phyloP scores from a whole-genome alignment of 1,284 basidiomycete genomes.

The Cutaneotrichosporon mucoides region DNA sequence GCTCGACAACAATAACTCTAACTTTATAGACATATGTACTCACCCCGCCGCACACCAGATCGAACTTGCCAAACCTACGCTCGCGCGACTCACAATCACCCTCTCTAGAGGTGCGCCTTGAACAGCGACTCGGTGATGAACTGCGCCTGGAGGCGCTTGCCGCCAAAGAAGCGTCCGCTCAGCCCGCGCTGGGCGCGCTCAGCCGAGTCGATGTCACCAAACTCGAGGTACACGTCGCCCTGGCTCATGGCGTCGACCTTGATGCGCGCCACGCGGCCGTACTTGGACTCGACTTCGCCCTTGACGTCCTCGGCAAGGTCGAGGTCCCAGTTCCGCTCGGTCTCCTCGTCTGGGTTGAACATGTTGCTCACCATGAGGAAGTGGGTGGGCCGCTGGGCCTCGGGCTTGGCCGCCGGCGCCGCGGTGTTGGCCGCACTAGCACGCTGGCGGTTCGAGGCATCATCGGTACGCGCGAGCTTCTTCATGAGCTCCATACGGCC shows the following conservation, averaged over 20 bases:
- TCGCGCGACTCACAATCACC: background rate
- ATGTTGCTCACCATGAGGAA: conserved; percentile 89
- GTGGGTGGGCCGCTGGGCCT: conserved; percentile 64
- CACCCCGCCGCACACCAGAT: background rate
- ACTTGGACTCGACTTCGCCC: conserved; percentile 85
- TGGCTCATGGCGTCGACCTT: conserved; percentile 83
- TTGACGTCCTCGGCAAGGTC: conserved; percentile 96
- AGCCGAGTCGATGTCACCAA: conserved; percentile 71
- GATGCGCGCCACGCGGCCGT: conserved; percentile 79
- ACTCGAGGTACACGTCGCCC: conserved; percentile 98
- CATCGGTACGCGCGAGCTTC: conserved; percentile 78
- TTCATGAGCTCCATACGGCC: conserved; percentile 97
- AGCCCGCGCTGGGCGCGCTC: conserved; percentile 81
- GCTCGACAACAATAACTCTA: background rate
- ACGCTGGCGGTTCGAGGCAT: conserved; percentile 8
- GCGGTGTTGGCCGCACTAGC: background rate
- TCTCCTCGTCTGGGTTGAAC: conserved; percentile 98
- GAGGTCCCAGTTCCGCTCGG: conserved; percentile 90
- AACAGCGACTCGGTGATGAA: conserved; percentile 89
- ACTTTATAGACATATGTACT: background rate
- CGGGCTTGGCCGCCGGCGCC: conserved; percentile 51
- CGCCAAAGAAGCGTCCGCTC: conserved; percentile 93
- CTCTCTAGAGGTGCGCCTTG: conserved; percentile 63
- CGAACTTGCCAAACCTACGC: background rate
- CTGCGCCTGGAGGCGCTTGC: conserved; percentile 73